Percentiles rank a stretch among this genome's conserved stretches.
Conservation (phyloP, 371 early-diverging fungal genomes). For the Mortierella sp. region DNA sequence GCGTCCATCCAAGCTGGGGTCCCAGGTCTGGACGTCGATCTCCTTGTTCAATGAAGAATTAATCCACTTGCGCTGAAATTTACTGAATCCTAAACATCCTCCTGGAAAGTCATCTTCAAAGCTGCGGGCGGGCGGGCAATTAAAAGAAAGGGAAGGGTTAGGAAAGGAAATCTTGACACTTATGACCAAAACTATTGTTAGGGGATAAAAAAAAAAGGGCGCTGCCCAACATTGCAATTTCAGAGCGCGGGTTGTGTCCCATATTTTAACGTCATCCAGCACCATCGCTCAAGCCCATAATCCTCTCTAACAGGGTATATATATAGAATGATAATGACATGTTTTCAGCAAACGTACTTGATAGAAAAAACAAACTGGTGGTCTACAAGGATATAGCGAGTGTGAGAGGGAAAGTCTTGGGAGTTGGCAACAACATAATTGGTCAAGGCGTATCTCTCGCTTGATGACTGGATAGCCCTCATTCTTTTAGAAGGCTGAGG, state of each 20-base stretch:
- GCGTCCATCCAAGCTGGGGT: slow-evolving; percentile 70
- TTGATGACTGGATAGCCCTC: slow-evolving; percentile 65
- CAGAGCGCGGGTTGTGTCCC: background rate
- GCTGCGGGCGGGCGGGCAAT: slow-evolving; percentile 45
- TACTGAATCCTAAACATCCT: slow-evolving; percentile 82
- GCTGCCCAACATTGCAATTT: too few relatives aligned
- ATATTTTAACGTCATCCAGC: slow-evolving; percentile 9
- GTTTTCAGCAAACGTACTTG: slow-evolving; percentile 59
- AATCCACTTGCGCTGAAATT: slow-evolving; percentile 91
- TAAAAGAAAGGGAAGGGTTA: background rate
- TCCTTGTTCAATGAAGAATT: slow-evolving; percentile 84
- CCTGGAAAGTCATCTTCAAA: slow-evolving; percentile 65
- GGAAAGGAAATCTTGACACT: background rate
- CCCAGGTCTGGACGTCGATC: slow-evolving; percentile 82
- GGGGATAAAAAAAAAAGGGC: too few relatives aligned
- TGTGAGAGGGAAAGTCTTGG: slow-evolving; percentile 75
- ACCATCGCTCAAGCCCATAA: too few relatives aligned
- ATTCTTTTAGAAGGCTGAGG: slow-evolving; percentile 33
- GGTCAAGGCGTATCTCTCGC: slow-evolving; percentile 79
- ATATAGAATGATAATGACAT: background rate
- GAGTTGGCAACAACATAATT: slow-evolving; percentile 84
- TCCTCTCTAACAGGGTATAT: too few relatives aligned
- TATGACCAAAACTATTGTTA: background rate
- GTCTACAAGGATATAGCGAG: slow-evolving; percentile 82
- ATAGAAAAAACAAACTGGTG: slow-evolving; percentile 84